Percentiles rank a stretch among this genome's conserved stretches.
These are phyloP conservation scores for Coemansia sp. DNA, from an alignment of 192 early-diverging fungal species.

Conservation along the genomic window DNA sequence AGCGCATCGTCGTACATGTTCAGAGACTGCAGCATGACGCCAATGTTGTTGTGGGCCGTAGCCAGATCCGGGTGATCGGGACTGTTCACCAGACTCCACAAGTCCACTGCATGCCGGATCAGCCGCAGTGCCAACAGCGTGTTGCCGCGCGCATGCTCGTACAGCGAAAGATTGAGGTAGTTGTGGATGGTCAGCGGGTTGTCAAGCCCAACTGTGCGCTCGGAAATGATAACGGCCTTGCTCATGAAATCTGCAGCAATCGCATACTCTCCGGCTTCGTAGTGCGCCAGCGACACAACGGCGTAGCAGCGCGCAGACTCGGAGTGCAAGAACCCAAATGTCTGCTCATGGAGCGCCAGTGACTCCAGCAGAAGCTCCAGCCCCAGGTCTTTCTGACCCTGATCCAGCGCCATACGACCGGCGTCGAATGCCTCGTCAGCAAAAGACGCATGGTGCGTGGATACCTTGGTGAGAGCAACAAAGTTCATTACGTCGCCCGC, in stretches of 20 bases:
- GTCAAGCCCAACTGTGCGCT: conserved; percentile 85
- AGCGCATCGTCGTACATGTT: conserved; percentile 60
- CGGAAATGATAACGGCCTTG: conserved; percentile 80
- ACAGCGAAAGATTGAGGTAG: conserved; percentile 88
- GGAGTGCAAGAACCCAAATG: conserved; percentile 86
- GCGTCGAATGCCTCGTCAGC: conserved; percentile 91
- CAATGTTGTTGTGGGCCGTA: conserved; percentile 67
- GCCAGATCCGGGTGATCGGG: conserved; percentile 79
- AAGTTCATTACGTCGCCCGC: conserved; percentile 36
- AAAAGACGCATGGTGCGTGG: conserved; percentile 60
- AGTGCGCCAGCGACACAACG: conserved; percentile 77
- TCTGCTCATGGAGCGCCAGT: conserved; percentile 86
- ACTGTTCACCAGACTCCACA: conserved; percentile 78
- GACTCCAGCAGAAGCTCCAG: conserved; percentile 84
- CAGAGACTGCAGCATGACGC: conserved; percentile 75
- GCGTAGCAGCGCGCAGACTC: conserved; percentile 87
- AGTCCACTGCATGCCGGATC: conserved; percentile 78
- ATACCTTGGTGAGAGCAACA: conserved; percentile 37
- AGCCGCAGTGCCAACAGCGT: conserved; percentile 66
- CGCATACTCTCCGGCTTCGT: conserved; percentile 74
- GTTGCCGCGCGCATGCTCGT: conserved; percentile 81
- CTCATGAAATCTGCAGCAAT: conserved; percentile 58
- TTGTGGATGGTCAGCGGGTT: conserved; percentile 81
- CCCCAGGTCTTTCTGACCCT: conserved; percentile 76
- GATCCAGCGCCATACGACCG: conserved; percentile 71